Percentiles rank a stretch among this genome's conserved stretches.
phyloP scores from a whole-genome alignment of 768 basidiomycete species.

The Cubamyces sp. region DNA sequence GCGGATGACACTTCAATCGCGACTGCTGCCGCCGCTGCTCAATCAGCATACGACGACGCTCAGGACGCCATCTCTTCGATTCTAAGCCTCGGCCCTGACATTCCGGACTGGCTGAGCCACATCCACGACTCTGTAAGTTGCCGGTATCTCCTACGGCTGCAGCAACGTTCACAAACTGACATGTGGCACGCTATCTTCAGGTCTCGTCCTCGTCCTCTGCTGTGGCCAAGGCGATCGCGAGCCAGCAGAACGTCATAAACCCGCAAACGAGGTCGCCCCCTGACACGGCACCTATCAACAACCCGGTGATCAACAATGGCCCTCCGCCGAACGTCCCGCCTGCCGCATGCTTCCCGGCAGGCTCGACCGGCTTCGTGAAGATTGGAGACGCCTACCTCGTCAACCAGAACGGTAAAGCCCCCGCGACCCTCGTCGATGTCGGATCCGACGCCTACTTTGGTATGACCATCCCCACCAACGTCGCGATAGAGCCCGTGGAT shows the following conservation, averaged over 20 bases:
- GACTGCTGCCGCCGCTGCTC: too few relatives aligned
- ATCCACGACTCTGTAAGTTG: not conserved
- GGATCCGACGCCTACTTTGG: slow-evolving; percentile 17
- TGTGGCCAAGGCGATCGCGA: not conserved
- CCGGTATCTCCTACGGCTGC: too few relatives aligned
- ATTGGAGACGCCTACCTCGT: slow-evolving; percentile 6
- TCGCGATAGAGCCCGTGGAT: not conserved
- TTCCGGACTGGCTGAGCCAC: not conserved
- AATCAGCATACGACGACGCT: too few relatives aligned
- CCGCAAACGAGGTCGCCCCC: not conserved
- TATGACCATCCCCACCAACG: not conserved
- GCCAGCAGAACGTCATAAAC: slow-evolving; percentile 5
- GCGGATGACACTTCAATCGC: not conserved
- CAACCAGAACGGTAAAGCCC: slow-evolving; percentile 1
- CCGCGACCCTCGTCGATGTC: slow-evolving; percentile 6
- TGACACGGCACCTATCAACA: not conserved
- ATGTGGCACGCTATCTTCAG: not conserved
- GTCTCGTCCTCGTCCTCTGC: slow-evolving; percentile 1
- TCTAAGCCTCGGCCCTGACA: too few relatives aligned
- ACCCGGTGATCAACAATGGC: slow-evolving; percentile 3
- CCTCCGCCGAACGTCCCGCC: not conserved
- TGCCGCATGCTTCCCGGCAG: slow-evolving; percentile 14
- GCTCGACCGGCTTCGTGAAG: slow-evolving; percentile 12
- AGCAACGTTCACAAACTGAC: not conserved
- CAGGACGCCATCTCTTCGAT: too few relatives aligned